These are phyloP conservation scores for Porphyrellus cyaneotinctus DNA, from an alignment of 768 basidiomycete genomes.

Conservation along the genomic window DNA sequence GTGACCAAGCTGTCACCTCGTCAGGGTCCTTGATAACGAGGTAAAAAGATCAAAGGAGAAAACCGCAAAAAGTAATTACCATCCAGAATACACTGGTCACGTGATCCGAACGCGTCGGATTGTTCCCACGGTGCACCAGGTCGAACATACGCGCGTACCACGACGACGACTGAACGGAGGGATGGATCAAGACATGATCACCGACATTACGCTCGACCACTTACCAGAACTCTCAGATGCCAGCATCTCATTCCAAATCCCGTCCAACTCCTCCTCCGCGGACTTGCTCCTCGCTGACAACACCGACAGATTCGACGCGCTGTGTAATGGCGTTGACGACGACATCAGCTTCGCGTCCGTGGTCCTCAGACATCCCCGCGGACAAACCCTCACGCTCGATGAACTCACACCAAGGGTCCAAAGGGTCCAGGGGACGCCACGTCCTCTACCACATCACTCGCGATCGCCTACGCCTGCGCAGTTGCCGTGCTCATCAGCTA, in stretches of 20 bases:
- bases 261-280: constrained; percentile 33
- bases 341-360: constrained; percentile 39
- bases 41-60: too few species aligned
- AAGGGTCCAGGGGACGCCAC: constrained; percentile 21
- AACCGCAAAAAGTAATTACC: too few species aligned
- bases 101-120: constrained; percentile 27
- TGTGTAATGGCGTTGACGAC: constrained; percentile 28
- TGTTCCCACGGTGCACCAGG: constrained; percentile 21
- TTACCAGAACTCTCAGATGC: constrained; percentile 50
- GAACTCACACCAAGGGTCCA: constrained; percentile 40
- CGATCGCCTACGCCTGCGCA: constrained; percentile 10
- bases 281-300: constrained; percentile 41
- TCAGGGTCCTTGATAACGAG: too few species aligned
- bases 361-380: constrained; percentile 23
- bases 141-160: constrained; percentile 8
- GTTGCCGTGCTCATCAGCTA: constrained; percentile 11
- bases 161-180: neutral
- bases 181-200: constrained; percentile 25
- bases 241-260: constrained; percentile 46
- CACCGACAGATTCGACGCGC: constrained; percentile 37
- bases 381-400: constrained; percentile 34
- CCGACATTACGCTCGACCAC: constrained; percentile 48
- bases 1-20: too few species aligned
- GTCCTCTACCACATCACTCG: neutral
- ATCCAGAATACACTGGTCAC: constrained; percentile 24